Conservation (phyloP, 768 basidiomycete species). For the Xerocomellus amylosporus region DNA sequence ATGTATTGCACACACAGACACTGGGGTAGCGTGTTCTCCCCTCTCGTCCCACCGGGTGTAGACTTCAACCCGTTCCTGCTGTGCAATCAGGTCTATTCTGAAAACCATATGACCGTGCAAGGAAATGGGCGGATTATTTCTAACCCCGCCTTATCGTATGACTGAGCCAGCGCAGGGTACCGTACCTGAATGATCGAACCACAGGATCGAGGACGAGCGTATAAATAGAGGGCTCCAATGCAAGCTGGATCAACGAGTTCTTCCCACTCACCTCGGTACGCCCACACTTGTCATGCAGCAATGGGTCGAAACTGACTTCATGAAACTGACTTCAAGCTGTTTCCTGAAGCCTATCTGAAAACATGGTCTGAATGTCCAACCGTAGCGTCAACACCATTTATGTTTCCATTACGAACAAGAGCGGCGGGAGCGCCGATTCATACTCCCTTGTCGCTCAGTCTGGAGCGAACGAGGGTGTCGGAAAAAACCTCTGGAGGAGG, state of each 20-base stretch:
- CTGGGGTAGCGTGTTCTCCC: neutral
- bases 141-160: neutral
- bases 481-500: slow-evolving; percentile 10
- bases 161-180: neutral
- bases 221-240: neutral
- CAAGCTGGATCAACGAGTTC: neutral
- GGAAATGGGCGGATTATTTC: neutral
- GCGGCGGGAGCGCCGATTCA: neutral
- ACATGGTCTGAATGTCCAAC: slow-evolving; percentile 22
- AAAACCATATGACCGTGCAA: neutral
- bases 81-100: neutral
- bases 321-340: neutral
- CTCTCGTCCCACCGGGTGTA: neutral
- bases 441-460: slow-evolving; percentile 1
- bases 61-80: neutral
- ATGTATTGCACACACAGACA: no score
- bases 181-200: neutral
- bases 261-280: neutral
- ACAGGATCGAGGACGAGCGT: neutral
- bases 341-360: neutral
- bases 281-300: neutral
- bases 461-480: neutral
- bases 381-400: neutral
- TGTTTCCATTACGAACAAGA: slow-evolving; percentile 8
- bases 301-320: neutral